Percentiles rank a stretch among this genome's conserved stretches.
Evolutionary conservation across 1,284 basidiomycete species (phyloP).

Genomic region (Mixia osmundae): DNA sequence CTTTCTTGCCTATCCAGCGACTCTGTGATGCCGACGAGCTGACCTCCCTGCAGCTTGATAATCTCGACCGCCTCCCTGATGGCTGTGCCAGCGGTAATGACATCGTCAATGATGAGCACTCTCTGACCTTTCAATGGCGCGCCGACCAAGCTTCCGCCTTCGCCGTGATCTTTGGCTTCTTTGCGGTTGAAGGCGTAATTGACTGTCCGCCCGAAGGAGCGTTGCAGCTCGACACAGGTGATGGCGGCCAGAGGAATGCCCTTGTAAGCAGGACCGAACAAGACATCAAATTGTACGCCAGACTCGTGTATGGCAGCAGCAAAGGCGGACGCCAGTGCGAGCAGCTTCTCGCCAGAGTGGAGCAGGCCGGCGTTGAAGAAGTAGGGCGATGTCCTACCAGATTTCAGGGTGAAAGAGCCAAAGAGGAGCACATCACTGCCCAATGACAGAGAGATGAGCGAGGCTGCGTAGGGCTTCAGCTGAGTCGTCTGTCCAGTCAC

Average conservation of each 20-base stretch:
- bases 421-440: slow-evolving; percentile 40
- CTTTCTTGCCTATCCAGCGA: slow-evolving; percentile 77
- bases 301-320: slow-evolving; percentile 43
- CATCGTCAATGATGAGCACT: slow-evolving; percentile 82
- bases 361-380: slow-evolving; percentile 89
- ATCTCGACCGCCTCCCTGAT: slow-evolving; percentile 55
- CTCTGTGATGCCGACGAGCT: slow-evolving; percentile 72
- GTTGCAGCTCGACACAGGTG: slow-evolving; percentile 45
- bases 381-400: slow-evolving; percentile 78
- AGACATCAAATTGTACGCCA: slow-evolving; percentile 54
- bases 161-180: slow-evolving; percentile 86
- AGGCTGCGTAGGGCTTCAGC: slow-evolving; percentile 8
- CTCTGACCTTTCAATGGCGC: slow-evolving; percentile 49
- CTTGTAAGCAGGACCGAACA: slow-evolving; percentile 97
- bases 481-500: too few species aligned
- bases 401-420: slow-evolving; percentile 76
- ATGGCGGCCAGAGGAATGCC: slow-evolving; percentile 84
- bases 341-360: slow-evolving; percentile 58
- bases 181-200: slow-evolving; percentile 85
- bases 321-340: slow-evolving; percentile 62
- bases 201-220: slow-evolving; percentile 34
- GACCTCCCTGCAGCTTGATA: slow-evolving; percentile 34
- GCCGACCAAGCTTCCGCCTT: slow-evolving; percentile 85
- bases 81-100: slow-evolving; percentile 89
- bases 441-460: slow-evolving; percentile 12